Conservation (phyloP, 73 alveolate genomes). For the Uronychia binucleata region DNA sequence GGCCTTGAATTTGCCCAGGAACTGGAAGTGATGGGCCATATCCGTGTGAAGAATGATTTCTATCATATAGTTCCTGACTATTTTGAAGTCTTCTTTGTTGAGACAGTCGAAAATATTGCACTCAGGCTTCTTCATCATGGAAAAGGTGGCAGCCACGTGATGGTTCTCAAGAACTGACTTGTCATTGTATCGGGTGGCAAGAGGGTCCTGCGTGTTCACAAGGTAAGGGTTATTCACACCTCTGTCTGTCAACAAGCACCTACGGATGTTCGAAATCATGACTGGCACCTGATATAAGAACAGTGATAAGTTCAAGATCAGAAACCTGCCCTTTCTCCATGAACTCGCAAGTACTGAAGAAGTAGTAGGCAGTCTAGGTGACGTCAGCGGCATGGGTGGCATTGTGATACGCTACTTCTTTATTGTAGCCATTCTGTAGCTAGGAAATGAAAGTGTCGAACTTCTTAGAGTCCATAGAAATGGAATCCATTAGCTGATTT, state of each 20-base stretch:
- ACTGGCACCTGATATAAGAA: conserved; percentile 60
- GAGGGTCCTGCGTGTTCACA: conserved; percentile 27
- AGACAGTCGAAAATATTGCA: conserved; percentile 35
- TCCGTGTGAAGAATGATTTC: conserved; percentile 55
- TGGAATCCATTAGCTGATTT: background rate
- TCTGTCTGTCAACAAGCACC: conserved; percentile 15
- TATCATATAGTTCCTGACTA: conserved; percentile 41
- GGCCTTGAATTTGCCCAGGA: conserved; percentile 14
- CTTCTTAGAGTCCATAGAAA: conserved; percentile 11
- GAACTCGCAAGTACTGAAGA: conserved; percentile 69
- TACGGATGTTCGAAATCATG: conserved; percentile 87
- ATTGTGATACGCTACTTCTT: conserved; percentile 64
- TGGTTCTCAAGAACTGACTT: conserved; percentile 41
- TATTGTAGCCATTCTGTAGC: background rate
- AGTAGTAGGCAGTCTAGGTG: conserved; percentile 74
- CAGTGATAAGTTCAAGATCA: conserved; percentile 63
- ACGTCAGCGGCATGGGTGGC: conserved; percentile 87
- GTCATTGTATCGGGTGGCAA: conserved; percentile 52
- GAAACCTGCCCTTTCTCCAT: conserved; percentile 58
- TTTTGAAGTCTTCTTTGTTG: conserved; percentile 11
- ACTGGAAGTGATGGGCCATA: conserved; percentile 53
- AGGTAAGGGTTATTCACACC: conserved; percentile 67
- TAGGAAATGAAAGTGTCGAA: background rate
- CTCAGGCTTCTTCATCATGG: conserved; percentile 17
- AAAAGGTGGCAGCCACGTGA: conserved; percentile 25